Percentiles rank a stretch among this genome's conserved stretches.
These are phyloP conservation scores for Beauveria medogensis DNA, from an alignment of 2,329 filamentous ascomycete genomes.

Conservation along the genomic window DNA sequence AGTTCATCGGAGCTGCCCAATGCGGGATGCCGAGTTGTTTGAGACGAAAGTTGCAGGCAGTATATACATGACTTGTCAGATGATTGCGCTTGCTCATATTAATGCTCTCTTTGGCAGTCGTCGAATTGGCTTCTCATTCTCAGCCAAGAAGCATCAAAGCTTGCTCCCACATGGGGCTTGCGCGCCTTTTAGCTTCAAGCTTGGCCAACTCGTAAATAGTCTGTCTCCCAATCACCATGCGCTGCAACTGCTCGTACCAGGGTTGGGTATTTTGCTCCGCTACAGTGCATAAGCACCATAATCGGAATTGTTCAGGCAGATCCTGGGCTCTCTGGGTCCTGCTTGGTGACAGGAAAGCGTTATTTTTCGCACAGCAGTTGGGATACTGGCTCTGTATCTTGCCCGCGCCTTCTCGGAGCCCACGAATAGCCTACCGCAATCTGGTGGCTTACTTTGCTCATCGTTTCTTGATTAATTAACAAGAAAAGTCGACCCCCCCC, in stretches of 20 bases:
- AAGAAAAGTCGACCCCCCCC: background rate
- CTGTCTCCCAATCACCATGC: background rate
- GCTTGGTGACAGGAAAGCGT: background rate
- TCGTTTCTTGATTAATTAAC: background rate
- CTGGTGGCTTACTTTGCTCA: background rate
- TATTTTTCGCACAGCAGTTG: background rate
- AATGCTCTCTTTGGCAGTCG: background rate
- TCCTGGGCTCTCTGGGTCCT: background rate
- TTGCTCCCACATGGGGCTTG: background rate
- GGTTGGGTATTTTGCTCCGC: conserved; percentile 2
- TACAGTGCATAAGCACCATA: conserved; percentile 7
- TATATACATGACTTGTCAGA: background rate
- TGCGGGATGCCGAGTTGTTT: background rate
- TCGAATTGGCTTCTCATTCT: background rate
- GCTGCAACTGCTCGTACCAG: background rate
- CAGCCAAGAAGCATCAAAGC: background rate
- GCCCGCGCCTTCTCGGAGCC: background rate
- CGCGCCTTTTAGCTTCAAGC: background rate
- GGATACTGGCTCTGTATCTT: background rate
- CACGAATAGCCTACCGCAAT: background rate
- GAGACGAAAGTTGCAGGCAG: background rate
- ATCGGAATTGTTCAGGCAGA: conserved; percentile 8
- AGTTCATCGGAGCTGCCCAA: background rate
- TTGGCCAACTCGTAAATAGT: background rate
- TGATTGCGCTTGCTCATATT: background rate